Percentiles rank a stretch among this genome's conserved stretches.
Conservation (phyloP, 2,329 filamentous ascomycete genomes). For the Cladosporium cucumerinum region DNA sequence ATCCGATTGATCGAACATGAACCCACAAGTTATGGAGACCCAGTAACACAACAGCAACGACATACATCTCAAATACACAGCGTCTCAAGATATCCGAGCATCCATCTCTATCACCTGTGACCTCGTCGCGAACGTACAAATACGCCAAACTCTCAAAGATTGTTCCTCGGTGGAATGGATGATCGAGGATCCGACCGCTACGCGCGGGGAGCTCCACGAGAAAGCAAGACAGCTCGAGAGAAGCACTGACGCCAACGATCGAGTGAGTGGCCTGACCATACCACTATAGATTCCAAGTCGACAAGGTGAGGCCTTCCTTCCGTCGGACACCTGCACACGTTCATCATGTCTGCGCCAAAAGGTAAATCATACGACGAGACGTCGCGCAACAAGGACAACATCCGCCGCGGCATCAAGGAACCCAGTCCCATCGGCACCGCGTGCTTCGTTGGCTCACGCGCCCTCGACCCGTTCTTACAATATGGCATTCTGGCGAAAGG, state of each 20-base stretch:
- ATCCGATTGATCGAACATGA: background rate
- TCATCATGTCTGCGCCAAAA: slow-evolving; percentile 17
- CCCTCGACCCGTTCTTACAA: slow-evolving; percentile 48
- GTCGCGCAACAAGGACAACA: slow-evolving; percentile 22
- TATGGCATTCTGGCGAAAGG: slow-evolving; percentile 48
- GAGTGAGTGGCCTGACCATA: background rate
- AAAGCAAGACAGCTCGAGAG: slow-evolving; percentile 1
- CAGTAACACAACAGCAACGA: background rate
- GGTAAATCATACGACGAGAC: slow-evolving; percentile 5
- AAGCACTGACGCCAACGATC: background rate
- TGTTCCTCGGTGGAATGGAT: background rate
- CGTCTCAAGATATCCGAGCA: background rate
- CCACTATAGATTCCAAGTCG: background rate
- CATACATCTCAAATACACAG: background rate
- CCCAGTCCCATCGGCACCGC: slow-evolving; percentile 38
- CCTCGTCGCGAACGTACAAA: background rate
- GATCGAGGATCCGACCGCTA: background rate
- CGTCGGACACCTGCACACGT: background rate
- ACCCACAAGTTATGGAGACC: background rate
- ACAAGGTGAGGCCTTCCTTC: background rate
- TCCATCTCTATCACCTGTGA: background rate
- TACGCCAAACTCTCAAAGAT: background rate
- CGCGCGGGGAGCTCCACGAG: background rate
- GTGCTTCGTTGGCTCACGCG: slow-evolving; percentile 46
- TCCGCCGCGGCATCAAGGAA: slow-evolving; percentile 42